A percentile compares a stretch with the other conserved stretches of the same genome.
These are phyloP conservation scores for Mycena crocata DNA, from an alignment of 768 basidiomycete genomes.

Conservation along the genomic window DNA sequence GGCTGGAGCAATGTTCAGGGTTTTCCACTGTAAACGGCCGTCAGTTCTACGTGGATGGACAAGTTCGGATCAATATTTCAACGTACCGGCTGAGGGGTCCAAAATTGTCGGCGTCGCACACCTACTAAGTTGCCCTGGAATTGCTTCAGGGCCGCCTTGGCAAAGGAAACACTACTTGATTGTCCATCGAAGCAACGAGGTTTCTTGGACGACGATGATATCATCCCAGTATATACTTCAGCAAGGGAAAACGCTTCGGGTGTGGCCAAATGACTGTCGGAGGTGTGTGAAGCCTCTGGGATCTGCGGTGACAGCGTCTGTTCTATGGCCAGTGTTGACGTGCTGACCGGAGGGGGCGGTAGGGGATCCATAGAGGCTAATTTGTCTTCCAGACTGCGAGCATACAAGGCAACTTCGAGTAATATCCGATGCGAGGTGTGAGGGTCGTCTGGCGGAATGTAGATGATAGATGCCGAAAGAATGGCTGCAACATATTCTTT, in stretches of 20 bases:
- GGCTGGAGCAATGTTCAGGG: conserved; percentile 32
- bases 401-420: conserved; percentile 12
- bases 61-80: neutral
- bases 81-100: conserved; percentile 22
- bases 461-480: conserved; percentile 8
- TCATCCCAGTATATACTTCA: neutral
- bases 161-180: conserved; percentile 16
- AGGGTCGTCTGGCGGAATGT: conserved; percentile 5
- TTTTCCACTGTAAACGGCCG: conserved; percentile 49
- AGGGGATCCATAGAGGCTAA: neutral
- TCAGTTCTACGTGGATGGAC: neutral
- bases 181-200: conserved; percentile 1
- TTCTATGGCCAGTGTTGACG: too few relatives aligned
- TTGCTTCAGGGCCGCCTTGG: conserved; percentile 7
- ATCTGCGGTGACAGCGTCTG: neutral
- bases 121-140: conserved; percentile 6
- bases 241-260: neutral
- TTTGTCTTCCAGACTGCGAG: conserved; percentile 14
- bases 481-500: conserved; percentile 14
- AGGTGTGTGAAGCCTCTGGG: neutral
- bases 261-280: neutral
- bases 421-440: neutral
- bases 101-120: conserved; percentile 29
- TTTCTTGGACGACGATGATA: neutral
- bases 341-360: too few relatives aligned